These are phyloP conservation scores for Candida incommunis DNA, from an alignment of 805 yeast species.

Conservation along the genomic window DNA sequence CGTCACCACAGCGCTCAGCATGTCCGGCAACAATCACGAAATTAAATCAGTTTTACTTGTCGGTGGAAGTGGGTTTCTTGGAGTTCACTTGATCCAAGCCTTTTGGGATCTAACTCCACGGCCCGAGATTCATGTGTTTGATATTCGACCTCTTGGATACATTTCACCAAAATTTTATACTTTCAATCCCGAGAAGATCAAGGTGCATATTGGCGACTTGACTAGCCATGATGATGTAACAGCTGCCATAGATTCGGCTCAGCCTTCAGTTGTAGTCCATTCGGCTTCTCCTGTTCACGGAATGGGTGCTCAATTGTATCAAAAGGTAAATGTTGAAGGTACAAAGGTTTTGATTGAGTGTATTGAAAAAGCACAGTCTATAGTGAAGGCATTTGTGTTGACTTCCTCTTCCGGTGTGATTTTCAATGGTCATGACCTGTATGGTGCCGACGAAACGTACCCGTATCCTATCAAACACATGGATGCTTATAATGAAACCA, in stretches of 20 bases:
- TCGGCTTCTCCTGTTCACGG: slow-evolving; percentile 97
- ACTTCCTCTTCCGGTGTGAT: slow-evolving; percentile 97
- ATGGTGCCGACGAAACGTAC: slow-evolving; percentile 87
- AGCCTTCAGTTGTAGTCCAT: slow-evolving; percentile 74
- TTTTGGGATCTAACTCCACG: slow-evolving; percentile 51
- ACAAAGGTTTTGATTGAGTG: slow-evolving; percentile 60
- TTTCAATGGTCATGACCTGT: slow-evolving; percentile 85
- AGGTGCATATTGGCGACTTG: slow-evolving; percentile 68
- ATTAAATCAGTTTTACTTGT: slow-evolving; percentile 57
- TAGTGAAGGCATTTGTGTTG: slow-evolving; percentile 67
- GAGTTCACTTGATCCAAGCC: slow-evolving; percentile 80
- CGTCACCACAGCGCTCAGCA: too few relatives aligned
- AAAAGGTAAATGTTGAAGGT: slow-evolving; percentile 83
- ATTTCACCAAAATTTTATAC: slow-evolving; percentile 55
- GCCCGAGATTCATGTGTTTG: slow-evolving; percentile 75
- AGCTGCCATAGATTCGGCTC: slow-evolving; percentile 40
- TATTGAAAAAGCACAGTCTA: slow-evolving; percentile 29
- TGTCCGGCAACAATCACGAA: too few relatives aligned
- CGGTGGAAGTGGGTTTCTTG: slow-evolving; percentile 96
- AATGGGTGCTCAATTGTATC: slow-evolving; percentile 62
- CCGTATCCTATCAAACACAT: slow-evolving; percentile 85
- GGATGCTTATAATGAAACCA: slow-evolving; percentile 95
- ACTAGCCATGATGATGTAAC: slow-evolving; percentile 59
- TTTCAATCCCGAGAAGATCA: slow-evolving; percentile 44
- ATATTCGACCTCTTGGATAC: slow-evolving; percentile 77